Evolutionary conservation across 345 rosid genomes (phyloP).

Genomic region (Linum usitatissimum): DNA sequence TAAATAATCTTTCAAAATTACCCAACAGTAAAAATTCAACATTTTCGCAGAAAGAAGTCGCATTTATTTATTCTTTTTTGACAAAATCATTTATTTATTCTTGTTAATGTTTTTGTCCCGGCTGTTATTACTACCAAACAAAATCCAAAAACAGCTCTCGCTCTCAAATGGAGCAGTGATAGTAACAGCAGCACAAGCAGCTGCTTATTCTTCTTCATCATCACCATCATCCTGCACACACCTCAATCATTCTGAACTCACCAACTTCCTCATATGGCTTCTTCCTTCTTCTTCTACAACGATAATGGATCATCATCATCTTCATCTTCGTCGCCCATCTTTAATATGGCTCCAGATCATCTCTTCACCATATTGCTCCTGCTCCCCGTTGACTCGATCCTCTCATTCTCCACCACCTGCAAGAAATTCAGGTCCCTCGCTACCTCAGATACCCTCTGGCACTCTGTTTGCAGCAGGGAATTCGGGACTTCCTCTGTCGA

Average conservation of each 20-base stretch:
- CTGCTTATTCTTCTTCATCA: background rate
- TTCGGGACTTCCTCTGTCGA: constrained; percentile 56
- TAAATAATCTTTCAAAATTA: too few species aligned
- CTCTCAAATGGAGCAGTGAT: background rate
- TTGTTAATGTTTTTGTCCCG: too few species aligned
- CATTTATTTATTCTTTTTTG: too few species aligned
- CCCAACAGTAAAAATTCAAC: too few species aligned
- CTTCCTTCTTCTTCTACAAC: constrained; percentile 6
- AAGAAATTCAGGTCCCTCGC: constrained; percentile 48
- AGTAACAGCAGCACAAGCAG: constrained; percentile 6
- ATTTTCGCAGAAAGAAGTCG: too few species aligned
- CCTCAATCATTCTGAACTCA: too few species aligned
- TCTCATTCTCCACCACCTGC: constrained; percentile 62
- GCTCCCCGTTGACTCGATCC: constrained; percentile 64
- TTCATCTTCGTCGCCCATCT: constrained; percentile 15
- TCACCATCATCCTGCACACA: too few species aligned
- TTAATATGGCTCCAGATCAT: constrained; percentile 47
- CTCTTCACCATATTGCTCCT: constrained; percentile 63
- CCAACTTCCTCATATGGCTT: background rate
- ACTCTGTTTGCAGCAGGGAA: constrained; percentile 56
- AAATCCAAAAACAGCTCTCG: too few species aligned
- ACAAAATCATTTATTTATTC: too few species aligned
- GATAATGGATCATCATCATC: constrained; percentile 16
- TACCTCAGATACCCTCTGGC: constrained; percentile 61
- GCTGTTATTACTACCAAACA: too few species aligned